Conservation (phyloP, 1,139 yeast species). For the Suhomyces anneliseae region DNA sequence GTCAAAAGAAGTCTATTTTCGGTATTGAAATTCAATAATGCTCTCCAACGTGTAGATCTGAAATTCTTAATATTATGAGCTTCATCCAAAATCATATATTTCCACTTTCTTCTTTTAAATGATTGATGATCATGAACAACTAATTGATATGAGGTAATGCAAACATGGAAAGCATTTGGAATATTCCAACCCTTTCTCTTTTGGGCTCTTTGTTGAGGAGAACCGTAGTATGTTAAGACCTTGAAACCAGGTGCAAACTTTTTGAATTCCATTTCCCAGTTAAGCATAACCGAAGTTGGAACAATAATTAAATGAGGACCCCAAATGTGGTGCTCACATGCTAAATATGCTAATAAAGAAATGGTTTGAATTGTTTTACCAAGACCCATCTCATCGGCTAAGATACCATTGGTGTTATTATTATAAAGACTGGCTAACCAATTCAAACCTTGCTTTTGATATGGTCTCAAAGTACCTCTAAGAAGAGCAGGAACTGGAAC, state of each 20-base stretch:
- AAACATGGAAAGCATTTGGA: conserved; percentile 93
- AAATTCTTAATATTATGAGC: conserved; percentile 98
- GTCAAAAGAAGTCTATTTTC: conserved; percentile 84
- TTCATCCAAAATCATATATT: conserved; percentile 94
- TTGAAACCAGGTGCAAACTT: conserved; percentile 98
- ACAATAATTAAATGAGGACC: conserved; percentile 97
- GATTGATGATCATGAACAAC: conserved; percentile 96
- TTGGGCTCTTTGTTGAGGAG: conserved; percentile 96
- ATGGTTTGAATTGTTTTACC: conserved; percentile 98
- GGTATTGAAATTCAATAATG: conserved; percentile 88
- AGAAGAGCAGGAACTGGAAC: conserved; percentile 68
- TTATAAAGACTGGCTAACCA: conserved; percentile 96
- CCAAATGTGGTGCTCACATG: conserved; percentile 94
- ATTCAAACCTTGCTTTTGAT: conserved; percentile 94
- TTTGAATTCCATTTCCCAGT: conserved; percentile 99
- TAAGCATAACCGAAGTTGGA: conserved; percentile 97
- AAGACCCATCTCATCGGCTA: conserved; percentile 99
- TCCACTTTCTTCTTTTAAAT: conserved; percentile 90
- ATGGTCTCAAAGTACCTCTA: conserved; percentile 82
- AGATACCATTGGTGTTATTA: conserved; percentile 90
- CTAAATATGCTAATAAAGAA: conserved; percentile 79
- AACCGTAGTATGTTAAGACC: conserved; percentile 92
- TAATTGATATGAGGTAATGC: conserved; percentile 93
- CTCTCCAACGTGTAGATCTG: conserved; percentile 96
- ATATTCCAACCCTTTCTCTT: conserved; percentile 98